phyloP scores from a whole-genome alignment of 2,329 filamentous ascomycete species.

The Magnaporthales sp. region DNA sequence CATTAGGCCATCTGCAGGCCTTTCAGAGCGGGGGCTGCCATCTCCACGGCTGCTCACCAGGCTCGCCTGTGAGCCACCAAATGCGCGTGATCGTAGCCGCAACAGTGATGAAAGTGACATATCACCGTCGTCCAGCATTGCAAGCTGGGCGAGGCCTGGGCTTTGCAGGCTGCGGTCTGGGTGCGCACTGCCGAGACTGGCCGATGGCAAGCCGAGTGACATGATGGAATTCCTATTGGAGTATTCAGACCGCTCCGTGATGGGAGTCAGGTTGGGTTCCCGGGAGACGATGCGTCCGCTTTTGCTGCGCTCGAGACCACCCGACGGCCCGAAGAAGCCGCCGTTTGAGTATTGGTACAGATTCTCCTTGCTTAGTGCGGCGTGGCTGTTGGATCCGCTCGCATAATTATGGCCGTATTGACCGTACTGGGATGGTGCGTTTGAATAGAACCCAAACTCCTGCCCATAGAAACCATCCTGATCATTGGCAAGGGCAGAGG shows the following conservation, averaged over 20 bases:
- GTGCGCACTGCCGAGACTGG: slow-evolving; percentile 20
- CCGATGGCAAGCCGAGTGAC: slow-evolving; percentile 52
- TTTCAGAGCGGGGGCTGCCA: slow-evolving; percentile 35
- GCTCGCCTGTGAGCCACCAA: slow-evolving; percentile 73
- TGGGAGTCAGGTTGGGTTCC: slow-evolving; percentile 90
- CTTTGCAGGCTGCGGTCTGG: slow-evolving; percentile 43
- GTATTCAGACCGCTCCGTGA: slow-evolving; percentile 93
- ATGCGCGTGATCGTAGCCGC: slow-evolving; percentile 65
- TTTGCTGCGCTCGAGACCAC: slow-evolving; percentile 46
- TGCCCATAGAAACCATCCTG: slow-evolving; percentile 91
- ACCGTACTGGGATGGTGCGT: slow-evolving; percentile 35
- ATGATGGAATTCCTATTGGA: slow-evolving; percentile 90
- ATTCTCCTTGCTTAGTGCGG: slow-evolving; percentile 24
- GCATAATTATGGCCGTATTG: background rate
- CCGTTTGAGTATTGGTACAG: slow-evolving; percentile 62
- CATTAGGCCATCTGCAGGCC: slow-evolving; percentile 6
- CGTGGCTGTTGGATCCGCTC: slow-evolving; percentile 4
- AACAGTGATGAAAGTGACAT: slow-evolving; percentile 67
- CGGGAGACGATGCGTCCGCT: slow-evolving; percentile 68
- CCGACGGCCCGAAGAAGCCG: slow-evolving; percentile 79
- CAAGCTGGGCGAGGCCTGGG: slow-evolving; percentile 70
- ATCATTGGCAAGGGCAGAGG: slow-evolving; percentile 85
- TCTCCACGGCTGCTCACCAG: slow-evolving; percentile 49
- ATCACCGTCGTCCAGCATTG: slow-evolving; percentile 59
- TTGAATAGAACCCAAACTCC: slow-evolving; percentile 93